A percentile compares a stretch with the other conserved stretches of the same genome.
Conservation (phyloP, 2,329 filamentous ascomycete species). For the Drechslerella stenobrocha region DNA sequence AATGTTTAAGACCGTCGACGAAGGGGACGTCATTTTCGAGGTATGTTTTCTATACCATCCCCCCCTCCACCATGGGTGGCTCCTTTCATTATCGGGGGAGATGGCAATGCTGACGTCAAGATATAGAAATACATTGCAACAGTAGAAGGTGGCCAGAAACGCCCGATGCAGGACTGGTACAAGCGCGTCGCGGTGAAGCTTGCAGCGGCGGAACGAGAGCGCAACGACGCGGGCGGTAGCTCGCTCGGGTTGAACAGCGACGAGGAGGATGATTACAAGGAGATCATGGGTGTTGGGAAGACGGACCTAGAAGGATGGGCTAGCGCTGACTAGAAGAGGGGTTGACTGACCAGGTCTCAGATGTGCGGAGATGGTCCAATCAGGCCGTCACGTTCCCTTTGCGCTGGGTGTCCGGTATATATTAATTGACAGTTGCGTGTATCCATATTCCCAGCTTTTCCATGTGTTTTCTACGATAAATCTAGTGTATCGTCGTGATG, state of each 20-base stretch:
- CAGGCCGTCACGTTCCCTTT: neutral
- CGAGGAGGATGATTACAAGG: conserved; percentile 89
- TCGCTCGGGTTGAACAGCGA: conserved; percentile 85
- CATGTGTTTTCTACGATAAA: too few species aligned
- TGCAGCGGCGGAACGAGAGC: conserved; percentile 82
- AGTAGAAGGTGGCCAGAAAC: conserved; percentile 60
- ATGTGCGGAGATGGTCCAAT: conserved; percentile 47
- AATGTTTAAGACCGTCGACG: conserved; percentile 85
- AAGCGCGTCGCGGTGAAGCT: conserved; percentile 85
- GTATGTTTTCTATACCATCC: conserved; percentile 12
- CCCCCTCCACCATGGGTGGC: neutral
- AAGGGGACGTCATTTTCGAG: conserved; percentile 61
- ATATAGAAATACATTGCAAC: conserved; percentile 52
- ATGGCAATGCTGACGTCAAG: conserved; percentile 33
- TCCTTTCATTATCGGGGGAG: conserved; percentile 10
- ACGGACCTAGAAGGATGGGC: conserved; percentile 68
- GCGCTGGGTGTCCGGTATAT: conserved; percentile 1
- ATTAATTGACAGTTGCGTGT: conserved; percentile 4
- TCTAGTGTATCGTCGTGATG: too few species aligned
- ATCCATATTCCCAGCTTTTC: too few species aligned
- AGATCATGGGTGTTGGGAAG: conserved; percentile 93
- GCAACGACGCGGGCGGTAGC: conserved; percentile 83
- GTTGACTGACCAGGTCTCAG: conserved; percentile 9
- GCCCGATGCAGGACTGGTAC: conserved; percentile 96
- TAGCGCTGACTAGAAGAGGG: conserved; percentile 51